Conservation (phyloP, 805 yeast genomes). For the Candida sonorensis region DNA sequence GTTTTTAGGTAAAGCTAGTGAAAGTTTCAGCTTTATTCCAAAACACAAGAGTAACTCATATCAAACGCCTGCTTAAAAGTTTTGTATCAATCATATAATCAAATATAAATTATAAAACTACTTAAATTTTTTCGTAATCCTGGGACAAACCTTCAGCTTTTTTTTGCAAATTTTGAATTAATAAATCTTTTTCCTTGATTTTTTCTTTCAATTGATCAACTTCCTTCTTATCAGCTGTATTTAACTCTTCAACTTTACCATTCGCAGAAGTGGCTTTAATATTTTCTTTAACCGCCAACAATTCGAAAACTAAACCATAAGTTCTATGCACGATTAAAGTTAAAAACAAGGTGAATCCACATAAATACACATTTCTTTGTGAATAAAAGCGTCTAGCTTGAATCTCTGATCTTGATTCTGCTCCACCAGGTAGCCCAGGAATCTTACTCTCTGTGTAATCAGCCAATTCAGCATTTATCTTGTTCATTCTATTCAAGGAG, state of each 20-base stretch:
- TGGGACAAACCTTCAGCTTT: slow-evolving; percentile 61
- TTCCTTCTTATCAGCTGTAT: slow-evolving; percentile 28
- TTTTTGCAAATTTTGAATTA: slow-evolving; percentile 60
- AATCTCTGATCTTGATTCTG: slow-evolving; percentile 67
- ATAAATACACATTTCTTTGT: slow-evolving; percentile 91
- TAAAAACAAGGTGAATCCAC: slow-evolving; percentile 91
- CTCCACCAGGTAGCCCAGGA: slow-evolving; percentile 27
- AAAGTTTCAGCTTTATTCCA: slow-evolving; percentile 73
- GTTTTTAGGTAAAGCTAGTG: slow-evolving; percentile 85
- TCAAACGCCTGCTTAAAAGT: not conserved
- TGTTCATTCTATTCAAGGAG: slow-evolving; percentile 74
- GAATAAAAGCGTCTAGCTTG: slow-evolving; percentile 91
- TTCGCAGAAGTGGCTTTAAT: slow-evolving; percentile 16
- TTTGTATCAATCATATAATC: not conserved
- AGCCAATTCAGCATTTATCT: slow-evolving; percentile 58
- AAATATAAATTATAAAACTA: no score
- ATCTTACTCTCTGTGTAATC: slow-evolving; percentile 16
- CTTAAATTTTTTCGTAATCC: slow-evolving; percentile 44
- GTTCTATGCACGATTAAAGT: slow-evolving; percentile 83
- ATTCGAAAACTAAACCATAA: slow-evolving; percentile 68
- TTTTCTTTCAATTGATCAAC: slow-evolving; percentile 42
- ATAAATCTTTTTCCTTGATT: slow-evolving; percentile 53
- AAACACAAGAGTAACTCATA: slow-evolving; percentile 93
- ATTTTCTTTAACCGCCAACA: slow-evolving; percentile 58
- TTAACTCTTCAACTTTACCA: slow-evolving; percentile 12